A percentile compares a stretch with the other conserved stretches of the same genome.
phyloP scores from a whole-genome alignment of 495 filamentous ascomycete species.

The Neurospora sp. region DNA sequence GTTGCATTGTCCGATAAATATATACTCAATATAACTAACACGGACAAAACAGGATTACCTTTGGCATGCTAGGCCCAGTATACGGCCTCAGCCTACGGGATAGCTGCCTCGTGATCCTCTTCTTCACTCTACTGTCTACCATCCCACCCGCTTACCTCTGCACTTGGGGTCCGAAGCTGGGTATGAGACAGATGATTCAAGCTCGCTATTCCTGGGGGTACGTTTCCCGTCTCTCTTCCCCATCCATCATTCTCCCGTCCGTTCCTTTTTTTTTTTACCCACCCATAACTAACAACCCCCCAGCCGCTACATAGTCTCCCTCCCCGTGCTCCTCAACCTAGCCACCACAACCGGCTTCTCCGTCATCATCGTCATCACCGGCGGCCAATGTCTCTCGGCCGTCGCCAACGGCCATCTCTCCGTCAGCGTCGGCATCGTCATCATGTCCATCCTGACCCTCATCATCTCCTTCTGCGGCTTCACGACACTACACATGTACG shows the following conservation, averaged over 20 bases:
- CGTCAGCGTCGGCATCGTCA: conserved; percentile 39
- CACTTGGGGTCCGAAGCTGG: conserved; percentile 40
- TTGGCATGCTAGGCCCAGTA: conserved; percentile 43
- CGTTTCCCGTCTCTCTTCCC: background rate
- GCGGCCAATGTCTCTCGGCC: conserved; percentile 40
- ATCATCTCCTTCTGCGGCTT: conserved; percentile 51
- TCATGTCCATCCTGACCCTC: conserved; percentile 43
- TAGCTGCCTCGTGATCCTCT: conserved; percentile 40
- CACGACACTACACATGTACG: conserved; percentile 46
- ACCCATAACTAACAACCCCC: background rate
- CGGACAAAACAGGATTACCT: conserved; percentile 35
- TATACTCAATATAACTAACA: conserved; percentile 10
- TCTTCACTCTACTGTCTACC: conserved; percentile 43
- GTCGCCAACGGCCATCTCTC: conserved; percentile 39
- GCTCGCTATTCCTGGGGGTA: conserved; percentile 45
- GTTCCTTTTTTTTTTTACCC: too few relatives aligned
- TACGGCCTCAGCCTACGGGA: conserved; percentile 40
- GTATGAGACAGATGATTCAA: conserved; percentile 47
- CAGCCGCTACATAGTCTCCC: conserved; percentile 30
- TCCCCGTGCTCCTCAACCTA: conserved; percentile 41
- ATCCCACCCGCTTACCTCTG: conserved; percentile 40
- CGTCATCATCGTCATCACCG: conserved; percentile 36
- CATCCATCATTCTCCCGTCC: too few relatives aligned
- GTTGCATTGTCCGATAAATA: background rate
- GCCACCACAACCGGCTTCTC: conserved; percentile 39